Base-by-base conservation (phyloP, 345 rosid species). In the Acer yangbiense region DNA sequence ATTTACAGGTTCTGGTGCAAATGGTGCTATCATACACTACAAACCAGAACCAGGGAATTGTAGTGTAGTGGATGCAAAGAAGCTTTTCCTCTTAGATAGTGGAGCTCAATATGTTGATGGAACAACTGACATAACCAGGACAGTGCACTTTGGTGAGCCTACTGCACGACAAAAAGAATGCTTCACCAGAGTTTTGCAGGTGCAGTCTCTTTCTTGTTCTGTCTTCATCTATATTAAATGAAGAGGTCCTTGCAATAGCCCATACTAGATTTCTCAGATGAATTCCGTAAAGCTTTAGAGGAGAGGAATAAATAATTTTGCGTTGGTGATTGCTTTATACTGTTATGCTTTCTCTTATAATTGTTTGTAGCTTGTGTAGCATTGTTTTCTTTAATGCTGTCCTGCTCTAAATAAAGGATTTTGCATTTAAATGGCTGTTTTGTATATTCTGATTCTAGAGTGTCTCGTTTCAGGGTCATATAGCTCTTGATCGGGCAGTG, bases 31-130 rank as follows among this genome's bases (percentile, higher is more conserved):
- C 77, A 93, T 95, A 83, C 99, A 95, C 82, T 95, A 95, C 85
- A 91, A 85, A 82, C 93, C 98, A 64, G 97, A 95, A 82, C 89
- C 89, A 61, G 93, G 82, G 73, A 95, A 84, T 77, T 95, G 98
- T 79, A 93, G 98, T 71, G 74, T 86, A 72, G 92, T 95, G 75
- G 95, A 91, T 84, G 82, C 91, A 39, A 76, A 81, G 43, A 95
- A 95, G 67, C 88, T 95, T 27, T 93, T 93, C 78, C 84, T 95
- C 29, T 88, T 95, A 43, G 99, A 95, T 74, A 93, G 98, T 81
- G 99, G 99, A 81, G 99, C 98, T 77, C 99, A 95, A 77, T 93
- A 90, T 84, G 83, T 90, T 35, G 99, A 95, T 79, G 99, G 99
- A 81, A 95, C 98, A 74, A 95, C 99, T 65, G 99, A 95, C 78